phyloP scores from a whole-genome alignment of 2,329 filamentous ascomycete species.

The Bipolaris zeicola region DNA sequence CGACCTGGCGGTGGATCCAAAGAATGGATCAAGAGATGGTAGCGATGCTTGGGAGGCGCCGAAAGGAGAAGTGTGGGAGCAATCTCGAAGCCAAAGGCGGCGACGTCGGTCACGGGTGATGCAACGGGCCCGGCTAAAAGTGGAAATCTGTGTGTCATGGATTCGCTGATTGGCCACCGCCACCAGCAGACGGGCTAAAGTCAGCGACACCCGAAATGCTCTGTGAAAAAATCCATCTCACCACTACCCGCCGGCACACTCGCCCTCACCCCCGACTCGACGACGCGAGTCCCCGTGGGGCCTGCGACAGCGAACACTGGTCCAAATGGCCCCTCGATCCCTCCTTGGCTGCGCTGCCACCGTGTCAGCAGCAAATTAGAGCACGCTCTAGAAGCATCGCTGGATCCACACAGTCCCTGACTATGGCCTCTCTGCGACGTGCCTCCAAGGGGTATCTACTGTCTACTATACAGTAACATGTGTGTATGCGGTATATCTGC shows the following conservation, averaged over 20 bases:
- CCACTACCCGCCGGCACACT: not conserved
- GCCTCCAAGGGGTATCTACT: not conserved
- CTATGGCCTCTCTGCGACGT: not conserved
- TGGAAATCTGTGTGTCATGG: constrained; percentile 8
- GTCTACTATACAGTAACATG: no score
- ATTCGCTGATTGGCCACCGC: constrained; percentile 4
- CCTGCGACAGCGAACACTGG: not conserved
- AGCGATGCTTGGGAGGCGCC: constrained; percentile 3
- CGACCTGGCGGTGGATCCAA: constrained; percentile 11
- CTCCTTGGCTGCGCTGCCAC: not conserved
- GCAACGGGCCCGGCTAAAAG: constrained; percentile 9
- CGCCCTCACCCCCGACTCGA: constrained; percentile 12
- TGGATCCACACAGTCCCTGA: not conserved
- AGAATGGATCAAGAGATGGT: constrained; percentile 3
- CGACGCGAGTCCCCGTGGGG: constrained; percentile 12
- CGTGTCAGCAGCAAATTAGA: not conserved
- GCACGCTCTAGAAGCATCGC: not conserved
- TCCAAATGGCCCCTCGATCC: constrained; percentile 10
- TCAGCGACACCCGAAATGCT: constrained; percentile 5
- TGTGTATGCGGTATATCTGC: no score
- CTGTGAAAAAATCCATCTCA: constrained; percentile 6
- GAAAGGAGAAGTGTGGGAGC: constrained; percentile 12
- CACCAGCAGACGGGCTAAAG: not conserved
- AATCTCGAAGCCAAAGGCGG: constrained; percentile 7
- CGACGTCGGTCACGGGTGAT: constrained; percentile 5